These are phyloP conservation scores for Blepharisma japonicum DNA, from an alignment of 73 alveolate genomes.

Conservation along the genomic window DNA sequence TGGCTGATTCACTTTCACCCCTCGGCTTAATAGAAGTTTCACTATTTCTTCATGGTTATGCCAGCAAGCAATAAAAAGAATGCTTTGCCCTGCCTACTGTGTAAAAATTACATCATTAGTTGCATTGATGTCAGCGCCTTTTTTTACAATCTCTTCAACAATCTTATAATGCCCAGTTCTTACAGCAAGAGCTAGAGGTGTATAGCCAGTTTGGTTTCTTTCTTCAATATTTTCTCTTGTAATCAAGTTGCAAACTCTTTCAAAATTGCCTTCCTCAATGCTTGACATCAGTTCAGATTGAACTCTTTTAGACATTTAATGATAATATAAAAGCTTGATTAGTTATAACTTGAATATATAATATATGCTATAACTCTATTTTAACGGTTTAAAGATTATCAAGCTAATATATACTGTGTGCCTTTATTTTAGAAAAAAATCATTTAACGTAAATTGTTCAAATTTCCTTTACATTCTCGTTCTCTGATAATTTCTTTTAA, in stretches of 20 bases:
- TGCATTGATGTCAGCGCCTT: slow-evolving; percentile 54
- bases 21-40: slow-evolving; percentile 24
- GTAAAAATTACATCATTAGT: slow-evolving; percentile 35
- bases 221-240: slow-evolving; percentile 21
- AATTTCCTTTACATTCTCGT: no score
- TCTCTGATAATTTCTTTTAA: no score
- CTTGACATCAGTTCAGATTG: no score
- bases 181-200: slow-evolving; percentile 45
- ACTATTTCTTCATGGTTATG: slow-evolving; percentile 35
- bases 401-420: no score
- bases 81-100: slow-evolving; percentile 41
- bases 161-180: slow-evolving; percentile 28
- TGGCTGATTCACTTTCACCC: slow-evolving; percentile 41
- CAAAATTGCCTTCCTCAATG: slow-evolving; percentile 35
- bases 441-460: no score
- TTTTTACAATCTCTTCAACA: slow-evolving; percentile 27
- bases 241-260: slow-evolving; percentile 18
- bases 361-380: no score
- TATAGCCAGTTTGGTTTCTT: slow-evolving; percentile 42
- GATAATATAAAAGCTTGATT: no score
- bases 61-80: slow-evolving; percentile 49
- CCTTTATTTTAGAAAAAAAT: no score
- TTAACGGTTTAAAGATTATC: no score
- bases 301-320: no score
- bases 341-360: no score